These are phyloP conservation scores for Eucalyptus sp. DNA, from an alignment of 345 rosid species.

Conservation along the genomic window DNA sequence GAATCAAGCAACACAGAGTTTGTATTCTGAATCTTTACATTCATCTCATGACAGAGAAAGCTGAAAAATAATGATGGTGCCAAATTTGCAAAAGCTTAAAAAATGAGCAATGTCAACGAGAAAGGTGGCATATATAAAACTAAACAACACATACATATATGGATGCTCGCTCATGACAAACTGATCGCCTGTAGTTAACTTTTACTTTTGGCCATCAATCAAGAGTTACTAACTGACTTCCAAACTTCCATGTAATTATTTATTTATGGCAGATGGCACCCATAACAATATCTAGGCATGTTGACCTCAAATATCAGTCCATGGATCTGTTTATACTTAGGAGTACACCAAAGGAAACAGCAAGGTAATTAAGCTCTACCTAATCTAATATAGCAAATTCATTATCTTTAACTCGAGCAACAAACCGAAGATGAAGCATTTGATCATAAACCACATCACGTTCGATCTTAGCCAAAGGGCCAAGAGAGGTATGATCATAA, in stretches of 20 bases:
- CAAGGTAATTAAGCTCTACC: not conserved
- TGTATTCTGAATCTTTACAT: not conserved
- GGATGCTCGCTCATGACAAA: not conserved
- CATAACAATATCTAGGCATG: not conserved
- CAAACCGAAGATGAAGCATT: not conserved
- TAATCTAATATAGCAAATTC: not conserved
- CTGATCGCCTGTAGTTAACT: not conserved
- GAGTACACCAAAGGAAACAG: not conserved
- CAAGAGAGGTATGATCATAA: not conserved
- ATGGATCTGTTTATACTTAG: not conserved
- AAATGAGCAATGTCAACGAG: not conserved
- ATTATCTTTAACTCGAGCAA: not conserved
- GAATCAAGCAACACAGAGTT: not conserved
- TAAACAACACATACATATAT: not conserved
- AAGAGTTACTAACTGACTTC: not conserved
- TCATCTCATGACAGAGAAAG: not conserved
- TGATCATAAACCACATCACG: not conserved
- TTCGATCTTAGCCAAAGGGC: not conserved
- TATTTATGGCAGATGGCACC: not conserved
- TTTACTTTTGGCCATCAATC: not conserved
- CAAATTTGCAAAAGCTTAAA: not conserved
- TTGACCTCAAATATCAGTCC: not conserved
- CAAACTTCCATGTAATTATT: not conserved
- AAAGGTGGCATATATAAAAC: not conserved
- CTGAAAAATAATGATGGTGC: not conserved